phyloP scores from a whole-genome alignment of 73 alveolate species.

The Uronychia setigera region DNA sequence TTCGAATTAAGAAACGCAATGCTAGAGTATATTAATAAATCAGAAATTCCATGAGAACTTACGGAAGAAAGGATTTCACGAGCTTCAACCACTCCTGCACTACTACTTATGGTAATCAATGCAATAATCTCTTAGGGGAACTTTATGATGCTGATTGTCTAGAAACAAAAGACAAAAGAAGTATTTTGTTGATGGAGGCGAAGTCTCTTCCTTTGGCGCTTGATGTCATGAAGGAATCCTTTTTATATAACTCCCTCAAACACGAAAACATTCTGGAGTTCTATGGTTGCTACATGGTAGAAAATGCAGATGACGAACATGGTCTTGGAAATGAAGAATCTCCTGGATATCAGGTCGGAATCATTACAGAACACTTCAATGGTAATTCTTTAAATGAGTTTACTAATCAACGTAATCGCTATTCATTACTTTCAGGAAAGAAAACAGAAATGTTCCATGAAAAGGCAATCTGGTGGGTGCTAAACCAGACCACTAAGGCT shows the following conservation, averaged over 20 bases:
- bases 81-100: too few relatives aligned
- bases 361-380: not conserved
- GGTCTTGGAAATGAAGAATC: not conserved
- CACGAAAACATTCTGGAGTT: not conserved
- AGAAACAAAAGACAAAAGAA: not conserved
- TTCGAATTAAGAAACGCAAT: too few relatives aligned
- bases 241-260: not conserved
- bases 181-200: not conserved
- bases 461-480: not conserved
- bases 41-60: conserved; percentile 4
- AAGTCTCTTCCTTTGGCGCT: not conserved
- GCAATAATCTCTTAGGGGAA: too few relatives aligned
- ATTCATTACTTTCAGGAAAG: not conserved
- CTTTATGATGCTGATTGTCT: not conserved
- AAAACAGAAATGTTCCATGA: not conserved
- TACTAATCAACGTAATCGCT: not conserved
- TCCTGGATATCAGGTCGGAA: not conserved
- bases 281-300: not conserved
- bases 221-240: not conserved
- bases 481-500: not conserved
- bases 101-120: too few relatives aligned
- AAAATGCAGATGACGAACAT: not conserved
- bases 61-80: not conserved
- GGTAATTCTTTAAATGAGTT: not conserved
- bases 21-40: too few relatives aligned